Percentiles rank a stretch among this genome's conserved stretches.
Conservation (phyloP, 441 rosid species). For the Bocquillonia castaneifolia region DNA sequence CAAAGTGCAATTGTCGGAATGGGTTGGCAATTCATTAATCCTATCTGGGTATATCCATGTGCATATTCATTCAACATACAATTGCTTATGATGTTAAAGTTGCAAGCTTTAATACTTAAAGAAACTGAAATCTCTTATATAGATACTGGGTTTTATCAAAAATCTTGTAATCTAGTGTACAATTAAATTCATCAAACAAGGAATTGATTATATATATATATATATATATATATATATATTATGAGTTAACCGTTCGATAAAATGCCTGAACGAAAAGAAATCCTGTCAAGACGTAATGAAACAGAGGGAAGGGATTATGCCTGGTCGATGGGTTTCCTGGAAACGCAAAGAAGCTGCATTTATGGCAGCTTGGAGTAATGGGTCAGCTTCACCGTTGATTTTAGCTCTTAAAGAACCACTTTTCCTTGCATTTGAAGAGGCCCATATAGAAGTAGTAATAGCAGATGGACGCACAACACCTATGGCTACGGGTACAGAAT, state of each 20-base stretch:
- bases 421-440: constrained; percentile 25
- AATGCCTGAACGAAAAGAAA: constrained; percentile 25
- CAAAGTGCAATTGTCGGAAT: background rate
- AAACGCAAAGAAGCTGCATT: constrained; percentile 71
- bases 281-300: background rate
- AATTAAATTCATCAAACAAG: background rate
- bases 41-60: background rate
- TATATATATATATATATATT: too few species aligned
- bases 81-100: too few species aligned
- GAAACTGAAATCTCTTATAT: background rate
- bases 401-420: constrained; percentile 33
- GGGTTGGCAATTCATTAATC: background rate
- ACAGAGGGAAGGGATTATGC: constrained; percentile 21
- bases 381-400: constrained; percentile 50
- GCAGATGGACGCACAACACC: constrained; percentile 16
- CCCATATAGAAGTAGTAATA: background rate
- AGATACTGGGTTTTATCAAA: background rate
- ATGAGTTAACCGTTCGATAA: constrained; percentile 18
- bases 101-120: background rate
- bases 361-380: constrained; percentile 54
- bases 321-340: constrained; percentile 71
- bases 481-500: constrained; percentile 10
- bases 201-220: too few species aligned
- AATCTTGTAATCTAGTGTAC: background rate
- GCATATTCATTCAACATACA: too few species aligned